phyloP scores from a whole-genome alignment of 2,329 filamentous ascomycete species.

The Endoconidiophora polonica region DNA sequence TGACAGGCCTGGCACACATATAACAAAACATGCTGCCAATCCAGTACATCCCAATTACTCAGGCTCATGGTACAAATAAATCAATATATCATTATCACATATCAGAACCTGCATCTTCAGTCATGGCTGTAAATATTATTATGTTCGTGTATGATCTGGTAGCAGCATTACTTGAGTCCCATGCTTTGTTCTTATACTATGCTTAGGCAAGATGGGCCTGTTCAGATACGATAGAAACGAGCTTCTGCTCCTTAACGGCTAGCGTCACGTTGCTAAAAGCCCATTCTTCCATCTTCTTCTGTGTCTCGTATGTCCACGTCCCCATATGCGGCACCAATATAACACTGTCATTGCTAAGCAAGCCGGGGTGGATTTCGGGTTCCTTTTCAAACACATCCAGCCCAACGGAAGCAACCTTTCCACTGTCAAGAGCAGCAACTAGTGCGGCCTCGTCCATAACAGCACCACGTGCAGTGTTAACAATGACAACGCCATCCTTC shows the following conservation, averaged over 20 bases:
- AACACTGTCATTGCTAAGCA: constrained; percentile 53
- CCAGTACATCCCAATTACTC: background rate
- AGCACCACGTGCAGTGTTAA: constrained; percentile 71
- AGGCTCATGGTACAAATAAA: constrained; percentile 1
- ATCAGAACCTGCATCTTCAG: background rate
- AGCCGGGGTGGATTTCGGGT: constrained; percentile 55
- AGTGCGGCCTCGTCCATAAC: constrained; percentile 70
- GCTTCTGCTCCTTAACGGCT: constrained; percentile 42
- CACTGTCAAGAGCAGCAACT: constrained; percentile 52
- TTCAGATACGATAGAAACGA: constrained; percentile 58
- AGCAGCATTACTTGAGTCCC: too few relatives aligned
- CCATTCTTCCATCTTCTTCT: constrained; percentile 58
- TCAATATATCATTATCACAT: background rate
- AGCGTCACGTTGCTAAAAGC: constrained; percentile 51
- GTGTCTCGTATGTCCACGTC: constrained; percentile 56
- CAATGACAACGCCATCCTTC: constrained; percentile 60
- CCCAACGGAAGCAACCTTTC: constrained; percentile 53
- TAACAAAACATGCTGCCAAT: constrained; percentile 1
- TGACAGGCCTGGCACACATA: constrained; percentile 2
- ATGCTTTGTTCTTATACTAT: too few relatives aligned
- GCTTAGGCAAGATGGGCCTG: constrained; percentile 26
- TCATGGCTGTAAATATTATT: too few relatives aligned
- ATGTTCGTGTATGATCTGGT: too few relatives aligned
- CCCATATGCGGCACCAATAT: constrained; percentile 75
- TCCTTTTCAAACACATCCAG: constrained; percentile 76